phyloP scores from a whole-genome alignment of 768 basidiomycete species.

The Gymnopilus dilepis region DNA sequence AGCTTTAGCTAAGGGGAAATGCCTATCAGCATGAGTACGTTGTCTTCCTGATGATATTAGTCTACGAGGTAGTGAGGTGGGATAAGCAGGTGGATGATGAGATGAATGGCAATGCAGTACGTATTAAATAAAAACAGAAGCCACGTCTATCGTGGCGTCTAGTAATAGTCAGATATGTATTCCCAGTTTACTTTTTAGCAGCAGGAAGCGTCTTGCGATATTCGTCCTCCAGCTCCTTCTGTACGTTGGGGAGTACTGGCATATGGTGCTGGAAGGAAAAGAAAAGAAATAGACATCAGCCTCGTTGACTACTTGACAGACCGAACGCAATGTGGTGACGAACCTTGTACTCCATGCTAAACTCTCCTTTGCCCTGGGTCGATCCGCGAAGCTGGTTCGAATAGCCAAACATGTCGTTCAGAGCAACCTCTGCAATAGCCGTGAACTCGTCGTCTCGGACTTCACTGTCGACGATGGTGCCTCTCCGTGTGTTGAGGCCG shows the following conservation, averaged over 20 bases:
- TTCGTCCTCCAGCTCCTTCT: conserved; percentile 87
- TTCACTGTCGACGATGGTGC: conserved; percentile 95
- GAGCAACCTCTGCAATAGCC: conserved; percentile 84
- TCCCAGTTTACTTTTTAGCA: conserved; percentile 66
- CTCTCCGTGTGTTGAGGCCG: conserved; percentile 88
- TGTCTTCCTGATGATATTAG: no score
- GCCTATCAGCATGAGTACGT: no score
- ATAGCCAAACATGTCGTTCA: conserved; percentile 99
- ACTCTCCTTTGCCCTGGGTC: conserved; percentile 97
- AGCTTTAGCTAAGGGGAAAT: no score
- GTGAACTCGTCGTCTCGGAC: conserved; percentile 98
- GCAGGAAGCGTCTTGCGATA: conserved; percentile 79
- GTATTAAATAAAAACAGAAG: not conserved
- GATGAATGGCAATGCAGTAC: not conserved
- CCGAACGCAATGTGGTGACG: conserved; percentile 22
- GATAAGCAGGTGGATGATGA: not conserved
- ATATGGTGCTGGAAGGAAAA: conserved; percentile 59
- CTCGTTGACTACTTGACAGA: conserved; percentile 5
- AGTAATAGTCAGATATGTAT: no score
- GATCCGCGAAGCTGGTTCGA: conserved; percentile 90
- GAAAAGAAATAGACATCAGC: conserved; percentile 9
- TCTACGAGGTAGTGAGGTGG: no score
- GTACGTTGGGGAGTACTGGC: conserved; percentile 85
- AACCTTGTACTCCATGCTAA: conserved; percentile 82
- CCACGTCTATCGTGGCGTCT: not conserved